These are phyloP conservation scores for Gardenia jasminoides DNA, from an alignment of 257 asterid species.

Conservation along the genomic window DNA sequence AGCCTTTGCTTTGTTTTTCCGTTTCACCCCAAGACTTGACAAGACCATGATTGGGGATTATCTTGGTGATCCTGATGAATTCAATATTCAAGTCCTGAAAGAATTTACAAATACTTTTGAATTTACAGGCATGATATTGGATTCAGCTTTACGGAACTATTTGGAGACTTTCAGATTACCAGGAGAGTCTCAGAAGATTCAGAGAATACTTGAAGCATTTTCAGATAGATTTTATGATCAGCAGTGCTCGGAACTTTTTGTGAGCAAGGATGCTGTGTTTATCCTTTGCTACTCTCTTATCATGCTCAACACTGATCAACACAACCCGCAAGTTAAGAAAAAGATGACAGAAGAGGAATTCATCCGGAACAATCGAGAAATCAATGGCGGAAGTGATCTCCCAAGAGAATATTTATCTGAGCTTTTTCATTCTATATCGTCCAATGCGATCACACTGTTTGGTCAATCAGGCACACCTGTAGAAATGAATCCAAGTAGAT, in stretches of 20 bases:
- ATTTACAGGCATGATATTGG: slow-evolving; percentile 70
- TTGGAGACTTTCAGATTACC: slow-evolving; percentile 82
- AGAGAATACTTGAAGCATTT: slow-evolving; percentile 84
- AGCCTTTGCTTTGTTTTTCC: slow-evolving; percentile 67
- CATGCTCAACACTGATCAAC: slow-evolving; percentile 94
- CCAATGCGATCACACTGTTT: slow-evolving; percentile 47
- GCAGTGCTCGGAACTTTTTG: slow-evolving; percentile 75
- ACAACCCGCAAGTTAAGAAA: slow-evolving; percentile 93
- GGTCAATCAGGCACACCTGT: slow-evolving; percentile 32
- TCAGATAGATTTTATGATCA: slow-evolving; percentile 90
- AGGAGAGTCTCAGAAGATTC: slow-evolving; percentile 90
- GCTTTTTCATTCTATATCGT: slow-evolving; percentile 72
- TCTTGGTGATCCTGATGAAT: slow-evolving; percentile 83
- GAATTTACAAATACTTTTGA: slow-evolving; percentile 79
- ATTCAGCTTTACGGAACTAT: slow-evolving; percentile 64
- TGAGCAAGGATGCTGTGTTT: slow-evolving; percentile 69
- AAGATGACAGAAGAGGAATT: slow-evolving; percentile 97
- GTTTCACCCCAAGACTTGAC: slow-evolving; percentile 68
- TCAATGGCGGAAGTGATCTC: slow-evolving; percentile 82
- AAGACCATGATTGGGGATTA: slow-evolving; percentile 72
- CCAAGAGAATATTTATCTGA: slow-evolving; percentile 86
- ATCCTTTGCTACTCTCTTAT: slow-evolving; percentile 83
- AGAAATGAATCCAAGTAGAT: slow-evolving; percentile 78
- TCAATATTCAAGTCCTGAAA: slow-evolving; percentile 65
- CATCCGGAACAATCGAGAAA: slow-evolving; percentile 68